Evolutionary conservation across 2,329 filamentous ascomycete species (phyloP).

Genomic region (Ascochyta rabiei): DNA sequence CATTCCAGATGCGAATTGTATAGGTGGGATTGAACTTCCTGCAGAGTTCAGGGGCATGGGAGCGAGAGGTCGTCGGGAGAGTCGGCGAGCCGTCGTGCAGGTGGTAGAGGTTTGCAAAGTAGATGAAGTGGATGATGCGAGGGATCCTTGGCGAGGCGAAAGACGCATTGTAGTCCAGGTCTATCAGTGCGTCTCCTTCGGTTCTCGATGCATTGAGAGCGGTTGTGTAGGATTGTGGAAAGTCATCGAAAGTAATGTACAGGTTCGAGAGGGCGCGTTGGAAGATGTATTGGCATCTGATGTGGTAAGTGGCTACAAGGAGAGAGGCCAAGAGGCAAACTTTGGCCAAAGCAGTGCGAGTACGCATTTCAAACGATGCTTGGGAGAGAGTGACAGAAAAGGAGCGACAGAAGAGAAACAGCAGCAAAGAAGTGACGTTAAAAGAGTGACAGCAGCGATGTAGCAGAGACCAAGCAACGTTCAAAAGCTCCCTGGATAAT

Average conservation of each 20-base stretch:
- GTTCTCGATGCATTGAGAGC: slow-evolving; percentile 17
- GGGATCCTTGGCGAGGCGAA: slow-evolving; percentile 16
- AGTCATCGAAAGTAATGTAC: slow-evolving; percentile 18
- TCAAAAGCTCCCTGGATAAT: too few relatives aligned
- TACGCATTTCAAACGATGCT: neutral
- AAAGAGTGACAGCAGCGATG: too few relatives aligned
- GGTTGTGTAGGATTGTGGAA: slow-evolving; percentile 14
- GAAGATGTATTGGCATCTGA: slow-evolving; percentile 16
- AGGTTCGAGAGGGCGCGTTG: slow-evolving; percentile 7
- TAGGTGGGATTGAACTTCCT: slow-evolving; percentile 24
- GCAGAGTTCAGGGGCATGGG: slow-evolving; percentile 22
- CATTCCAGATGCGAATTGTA: slow-evolving; percentile 28
- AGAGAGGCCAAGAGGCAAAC: neutral
- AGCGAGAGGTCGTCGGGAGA: slow-evolving; percentile 16
- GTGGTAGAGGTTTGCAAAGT: slow-evolving; percentile 22
- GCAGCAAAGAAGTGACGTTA: too few relatives aligned
- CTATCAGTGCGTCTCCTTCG: slow-evolving; percentile 5
- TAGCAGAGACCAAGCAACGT: too few relatives aligned
- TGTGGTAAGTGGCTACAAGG: neutral
- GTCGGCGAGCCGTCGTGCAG: slow-evolving; percentile 9
- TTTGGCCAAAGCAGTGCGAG: neutral
- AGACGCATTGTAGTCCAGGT: slow-evolving; percentile 17
- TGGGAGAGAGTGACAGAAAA: too few relatives aligned
- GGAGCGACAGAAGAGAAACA: too few relatives aligned
- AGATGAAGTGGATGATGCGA: slow-evolving; percentile 24